Evolutionary conservation across 2,329 filamentous ascomycete species (phyloP), one percentile per base, ranked within the genome.

Genomic region (Claviceps sp.): DNA sequence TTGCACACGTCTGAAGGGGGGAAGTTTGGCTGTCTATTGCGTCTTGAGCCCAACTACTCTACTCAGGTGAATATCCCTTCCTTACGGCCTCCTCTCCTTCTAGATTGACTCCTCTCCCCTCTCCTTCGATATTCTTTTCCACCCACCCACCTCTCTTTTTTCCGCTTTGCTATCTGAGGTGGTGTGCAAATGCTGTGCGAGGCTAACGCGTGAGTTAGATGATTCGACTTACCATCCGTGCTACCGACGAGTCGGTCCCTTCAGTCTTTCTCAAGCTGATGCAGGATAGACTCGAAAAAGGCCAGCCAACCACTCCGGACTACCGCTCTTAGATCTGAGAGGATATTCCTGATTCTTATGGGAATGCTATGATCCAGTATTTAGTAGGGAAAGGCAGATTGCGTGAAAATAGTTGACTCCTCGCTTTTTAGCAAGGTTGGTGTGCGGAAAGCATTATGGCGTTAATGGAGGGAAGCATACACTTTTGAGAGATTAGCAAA

Each of bases 1-100:
- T 70, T 87, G 69, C 91, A 88, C 73, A 95, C 83, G 50, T 84
- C 77, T 50, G 82, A 87, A 59, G 84, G 81, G 11, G 90, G 93
- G 56, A 97, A 97, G 73, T 94, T 89, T 71, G 93, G 93, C 37
- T 97, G 93, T 71, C 72, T 98, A 64, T 71, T 98, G 74, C 80
- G 93, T 64, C 70, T 98, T 70, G 93, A 98, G 75, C 93, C 93
- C 55, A 98, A 98, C 71, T 91, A 90, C 63, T 78, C 80, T 57
- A 91, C 85, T 57, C 87, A 89, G 81, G 93, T 96, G 77, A 72
- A 84, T 70, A 45, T 19, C 41, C 30, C 11, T 14, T 17, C 4
- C 24, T 10, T 11, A 4, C 16, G 2, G 42, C 42, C 1, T 26
- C 10, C 24, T 26, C 3, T 2, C 10, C 24, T 44, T 19, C 13